A percentile compares a stretch with the other conserved stretches of the same genome.
Conservation (phyloP, 768 basidiomycete genomes). For the Rhizopogon vulgaris region DNA sequence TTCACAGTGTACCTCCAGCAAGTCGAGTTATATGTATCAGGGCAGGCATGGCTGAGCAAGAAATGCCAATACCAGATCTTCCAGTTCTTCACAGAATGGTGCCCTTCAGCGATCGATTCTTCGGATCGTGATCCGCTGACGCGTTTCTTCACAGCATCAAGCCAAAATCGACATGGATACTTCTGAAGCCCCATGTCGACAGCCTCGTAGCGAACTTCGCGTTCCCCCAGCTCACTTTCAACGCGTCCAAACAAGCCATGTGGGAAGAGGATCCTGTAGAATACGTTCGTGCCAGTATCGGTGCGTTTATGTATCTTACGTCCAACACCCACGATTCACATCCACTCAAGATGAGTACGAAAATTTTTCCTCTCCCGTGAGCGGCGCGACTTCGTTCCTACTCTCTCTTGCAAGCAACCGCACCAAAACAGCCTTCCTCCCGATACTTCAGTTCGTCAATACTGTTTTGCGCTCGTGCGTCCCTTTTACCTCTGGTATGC, state of each 20-base stretch:
- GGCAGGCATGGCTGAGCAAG: slow-evolving; percentile 72
- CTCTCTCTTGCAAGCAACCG: slow-evolving; percentile 72
- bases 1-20: slow-evolving; percentile 69
- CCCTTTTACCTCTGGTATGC: background rate
- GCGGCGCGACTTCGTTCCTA: slow-evolving; percentile 76
- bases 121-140: slow-evolving; percentile 8
- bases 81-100: slow-evolving; percentile 87
- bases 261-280: slow-evolving; percentile 85
- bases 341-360: slow-evolving; percentile 72
- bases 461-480: slow-evolving; percentile 61
- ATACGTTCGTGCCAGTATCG: slow-evolving; percentile 70
- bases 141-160: slow-evolving; percentile 54
- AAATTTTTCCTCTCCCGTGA: slow-evolving; percentile 67
- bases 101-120: slow-evolving; percentile 12
- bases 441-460: slow-evolving; percentile 75
- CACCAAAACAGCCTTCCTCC: slow-evolving; percentile 76
- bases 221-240: slow-evolving; percentile 85
- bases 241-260: slow-evolving; percentile 52
- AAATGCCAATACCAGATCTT: slow-evolving; percentile 83
- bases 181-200: slow-evolving; percentile 82
- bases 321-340: background rate
- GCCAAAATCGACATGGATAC: slow-evolving; percentile 85
- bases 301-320: slow-evolving; percentile 31
- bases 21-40: slow-evolving; percentile 62
- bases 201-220: slow-evolving; percentile 74